phyloP scores from a whole-genome alignment of 2,329 filamentous ascomycete genomes.

The Byssoonygena ceratinophila region DNA sequence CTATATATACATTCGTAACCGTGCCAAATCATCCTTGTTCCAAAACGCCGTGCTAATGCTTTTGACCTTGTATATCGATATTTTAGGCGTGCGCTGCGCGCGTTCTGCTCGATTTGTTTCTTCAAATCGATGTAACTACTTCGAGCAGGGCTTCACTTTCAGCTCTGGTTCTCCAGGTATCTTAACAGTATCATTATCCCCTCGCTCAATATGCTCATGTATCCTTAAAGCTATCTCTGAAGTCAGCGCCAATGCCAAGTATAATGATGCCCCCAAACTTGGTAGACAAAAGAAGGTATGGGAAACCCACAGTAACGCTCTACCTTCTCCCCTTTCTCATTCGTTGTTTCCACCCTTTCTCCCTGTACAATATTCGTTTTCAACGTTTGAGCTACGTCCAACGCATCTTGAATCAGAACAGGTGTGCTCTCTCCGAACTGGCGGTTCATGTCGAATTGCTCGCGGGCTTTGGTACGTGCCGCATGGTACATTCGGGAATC shows the following conservation, averaged over 20 bases:
- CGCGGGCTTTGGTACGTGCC: conserved; percentile 61
- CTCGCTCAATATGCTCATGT: conserved; percentile 80
- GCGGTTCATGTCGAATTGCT: conserved; percentile 60
- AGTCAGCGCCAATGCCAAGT: background rate
- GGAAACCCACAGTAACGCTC: conserved; percentile 28
- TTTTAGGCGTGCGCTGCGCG: background rate
- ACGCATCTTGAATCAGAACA: conserved; percentile 63
- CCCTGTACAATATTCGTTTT: conserved; percentile 84
- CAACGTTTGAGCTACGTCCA: conserved; percentile 71
- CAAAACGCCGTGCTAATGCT: conserved; percentile 8
- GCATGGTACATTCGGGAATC: conserved; percentile 59
- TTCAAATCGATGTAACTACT: conserved; percentile 8
- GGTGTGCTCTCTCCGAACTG: conserved; percentile 49
- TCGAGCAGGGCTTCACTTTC: conserved; percentile 36
- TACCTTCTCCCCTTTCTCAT: conserved; percentile 23
- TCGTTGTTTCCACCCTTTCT: conserved; percentile 38
- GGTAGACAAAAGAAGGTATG: background rate
- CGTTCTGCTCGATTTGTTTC: conserved; percentile 11
- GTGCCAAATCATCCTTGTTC: background rate
- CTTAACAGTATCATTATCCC: conserved; percentile 87
- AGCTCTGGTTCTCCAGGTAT: conserved; percentile 39
- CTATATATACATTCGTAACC: background rate
- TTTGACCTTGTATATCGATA: conserved; percentile 11
- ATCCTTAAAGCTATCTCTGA: conserved; percentile 61
- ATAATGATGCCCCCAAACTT: background rate